Conservation (phyloP, 192 early-diverging fungal genomes). For the Coemansia reversa region DNA sequence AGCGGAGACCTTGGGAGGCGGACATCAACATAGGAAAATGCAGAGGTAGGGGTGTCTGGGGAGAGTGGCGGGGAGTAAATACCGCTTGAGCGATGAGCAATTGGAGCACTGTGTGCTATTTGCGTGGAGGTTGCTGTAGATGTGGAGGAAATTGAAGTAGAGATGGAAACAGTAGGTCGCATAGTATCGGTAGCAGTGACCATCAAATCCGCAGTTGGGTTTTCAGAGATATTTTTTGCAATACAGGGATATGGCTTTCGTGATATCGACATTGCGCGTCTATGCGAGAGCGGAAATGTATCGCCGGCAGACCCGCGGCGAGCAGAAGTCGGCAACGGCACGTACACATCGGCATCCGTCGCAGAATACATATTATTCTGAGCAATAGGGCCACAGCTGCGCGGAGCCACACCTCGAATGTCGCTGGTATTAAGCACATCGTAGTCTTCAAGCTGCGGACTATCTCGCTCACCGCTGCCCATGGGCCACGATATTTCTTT, state of each 20-base stretch:
- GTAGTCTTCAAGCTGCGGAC: constrained; percentile 27
- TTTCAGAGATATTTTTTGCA: background rate
- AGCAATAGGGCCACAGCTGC: constrained; percentile 1
- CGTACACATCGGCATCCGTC: background rate
- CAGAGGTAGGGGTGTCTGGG: constrained; percentile 26
- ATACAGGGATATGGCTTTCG: constrained; percentile 1
- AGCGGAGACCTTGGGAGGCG: constrained; percentile 21
- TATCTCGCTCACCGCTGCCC: constrained; percentile 37
- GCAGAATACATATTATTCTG: background rate
- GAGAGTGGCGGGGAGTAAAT: constrained; percentile 15
- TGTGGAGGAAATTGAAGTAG: constrained; percentile 18
- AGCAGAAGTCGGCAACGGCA: constrained; percentile 3
- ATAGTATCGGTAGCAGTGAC: constrained; percentile 16
- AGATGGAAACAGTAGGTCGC: constrained; percentile 14
- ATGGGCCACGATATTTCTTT: constrained; percentile 50
- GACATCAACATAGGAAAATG: constrained; percentile 32
- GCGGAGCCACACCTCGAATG: constrained; percentile 8
- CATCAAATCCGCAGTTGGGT: constrained; percentile 1
- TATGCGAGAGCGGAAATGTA: constrained; percentile 24
- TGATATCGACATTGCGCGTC: constrained; percentile 25
- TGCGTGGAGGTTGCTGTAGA: background rate
- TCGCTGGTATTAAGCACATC: constrained; percentile 34
- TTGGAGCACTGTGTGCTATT: background rate
- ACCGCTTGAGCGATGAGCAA: constrained; percentile 9
- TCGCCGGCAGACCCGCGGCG: background rate